Evolutionary conservation across 2,329 filamentous ascomycete genomes (phyloP).

Genomic region (Cladosporium sphaerospermum): DNA sequence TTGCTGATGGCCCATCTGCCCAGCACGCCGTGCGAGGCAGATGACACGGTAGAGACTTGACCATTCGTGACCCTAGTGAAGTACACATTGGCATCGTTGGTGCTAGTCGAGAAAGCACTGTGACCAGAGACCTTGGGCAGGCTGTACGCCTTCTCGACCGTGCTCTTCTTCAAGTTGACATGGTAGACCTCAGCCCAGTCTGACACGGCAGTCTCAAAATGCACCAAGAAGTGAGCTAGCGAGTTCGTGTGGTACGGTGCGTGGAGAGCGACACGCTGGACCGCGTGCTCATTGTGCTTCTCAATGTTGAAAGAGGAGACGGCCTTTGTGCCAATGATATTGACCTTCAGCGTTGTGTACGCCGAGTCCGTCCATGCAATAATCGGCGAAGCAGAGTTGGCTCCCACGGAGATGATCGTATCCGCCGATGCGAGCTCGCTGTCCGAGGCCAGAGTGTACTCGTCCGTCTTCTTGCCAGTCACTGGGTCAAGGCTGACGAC

Average conservation of each 20-base stretch:
- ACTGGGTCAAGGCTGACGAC: conserved; percentile 66
- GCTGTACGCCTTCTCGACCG: conserved; percentile 70
- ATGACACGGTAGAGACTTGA: conserved; percentile 69
- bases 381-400: conserved; percentile 67
- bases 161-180: conserved; percentile 63
- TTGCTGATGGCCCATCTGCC: conserved; percentile 62
- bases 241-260: conserved; percentile 67
- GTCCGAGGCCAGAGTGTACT: conserved; percentile 67
- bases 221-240: conserved; percentile 76
- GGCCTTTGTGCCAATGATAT: conserved; percentile 54
- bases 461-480: conserved; percentile 65
- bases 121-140: conserved; percentile 64
- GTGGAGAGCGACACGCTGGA: conserved; percentile 58
- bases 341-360: conserved; percentile 60
- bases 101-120: conserved; percentile 74
- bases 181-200: conserved; percentile 86
- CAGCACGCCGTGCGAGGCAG: conserved; percentile 67
- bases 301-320: conserved; percentile 40
- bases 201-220: conserved; percentile 62
- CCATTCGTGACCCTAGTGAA: conserved; percentile 76
- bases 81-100: conserved; percentile 73
- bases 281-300: conserved; percentile 26
- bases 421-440: conserved; percentile 59
- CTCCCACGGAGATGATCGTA: conserved; percentile 68
- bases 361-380: conserved; percentile 67